Evolutionary conservation across 2,329 filamentous ascomycete species (phyloP).

Genomic region (Colletotrichum musae): DNA sequence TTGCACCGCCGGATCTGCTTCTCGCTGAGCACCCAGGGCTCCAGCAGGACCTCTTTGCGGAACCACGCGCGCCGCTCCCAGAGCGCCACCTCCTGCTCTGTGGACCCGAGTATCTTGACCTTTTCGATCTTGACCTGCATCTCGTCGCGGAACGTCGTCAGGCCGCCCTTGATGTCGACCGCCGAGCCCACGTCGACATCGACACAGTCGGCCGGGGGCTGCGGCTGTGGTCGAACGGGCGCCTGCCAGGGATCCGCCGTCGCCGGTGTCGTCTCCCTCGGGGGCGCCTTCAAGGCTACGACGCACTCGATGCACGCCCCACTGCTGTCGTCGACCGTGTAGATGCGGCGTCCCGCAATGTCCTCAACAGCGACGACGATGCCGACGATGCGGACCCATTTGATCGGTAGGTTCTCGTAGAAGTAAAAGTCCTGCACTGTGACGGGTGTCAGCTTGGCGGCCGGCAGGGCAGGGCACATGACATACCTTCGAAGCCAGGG

Average conservation of each 20-base stretch:
- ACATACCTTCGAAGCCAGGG: slow-evolving; percentile 67
- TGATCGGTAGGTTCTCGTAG: slow-evolving; percentile 80
- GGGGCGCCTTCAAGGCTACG: slow-evolving; percentile 43
- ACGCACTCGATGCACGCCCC: slow-evolving; percentile 70
- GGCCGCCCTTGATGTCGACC: slow-evolving; percentile 69
- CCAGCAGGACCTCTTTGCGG: slow-evolving; percentile 62
- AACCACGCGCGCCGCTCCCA: slow-evolving; percentile 71
- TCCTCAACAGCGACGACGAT: slow-evolving; percentile 76
- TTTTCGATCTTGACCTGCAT: slow-evolving; percentile 69
- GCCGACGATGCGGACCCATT: slow-evolving; percentile 81
- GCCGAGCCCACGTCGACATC: slow-evolving; percentile 67
- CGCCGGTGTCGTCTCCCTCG: not conserved
- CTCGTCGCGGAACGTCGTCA: slow-evolving; percentile 62
- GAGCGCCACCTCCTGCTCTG: slow-evolving; percentile 69
- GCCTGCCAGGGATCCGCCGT: too few species aligned
- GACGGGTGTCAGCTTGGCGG: not conserved
- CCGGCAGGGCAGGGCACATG: not conserved
- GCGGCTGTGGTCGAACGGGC: slow-evolving; percentile 3
- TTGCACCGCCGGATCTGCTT: slow-evolving; percentile 66
- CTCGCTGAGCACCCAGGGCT: slow-evolving; percentile 68
- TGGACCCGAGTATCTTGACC: slow-evolving; percentile 63
- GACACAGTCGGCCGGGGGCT: slow-evolving; percentile 42
- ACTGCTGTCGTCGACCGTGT: slow-evolving; percentile 77
- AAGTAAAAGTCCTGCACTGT: slow-evolving; percentile 72
- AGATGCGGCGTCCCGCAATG: slow-evolving; percentile 61